phyloP scores from a whole-genome alignment of 345 rosid species.

The Angophora floribunda region DNA sequence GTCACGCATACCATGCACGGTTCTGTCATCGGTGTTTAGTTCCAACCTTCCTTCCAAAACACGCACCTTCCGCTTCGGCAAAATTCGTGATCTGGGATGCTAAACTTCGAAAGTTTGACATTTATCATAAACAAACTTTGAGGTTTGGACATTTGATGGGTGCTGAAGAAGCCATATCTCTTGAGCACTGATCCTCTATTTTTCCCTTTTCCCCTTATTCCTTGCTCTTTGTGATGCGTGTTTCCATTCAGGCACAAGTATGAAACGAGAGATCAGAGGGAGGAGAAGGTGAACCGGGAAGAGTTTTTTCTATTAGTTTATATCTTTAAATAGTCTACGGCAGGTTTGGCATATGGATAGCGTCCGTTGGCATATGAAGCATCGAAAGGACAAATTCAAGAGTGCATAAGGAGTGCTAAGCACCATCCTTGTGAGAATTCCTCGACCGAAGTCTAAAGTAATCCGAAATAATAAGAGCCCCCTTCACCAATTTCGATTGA shows the following conservation, averaged over 20 bases:
- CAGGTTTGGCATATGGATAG: too few relatives aligned
- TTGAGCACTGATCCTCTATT: background rate
- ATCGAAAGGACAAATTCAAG: too few relatives aligned
- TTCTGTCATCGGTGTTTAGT: background rate
- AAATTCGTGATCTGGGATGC: background rate
- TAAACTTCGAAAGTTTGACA: background rate
- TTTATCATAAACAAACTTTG: background rate
- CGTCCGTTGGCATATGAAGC: too few relatives aligned
- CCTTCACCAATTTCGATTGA: too few relatives aligned
- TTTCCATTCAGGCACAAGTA: background rate
- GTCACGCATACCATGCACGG: background rate
- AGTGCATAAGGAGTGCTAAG: too few relatives aligned
- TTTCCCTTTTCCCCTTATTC: background rate
- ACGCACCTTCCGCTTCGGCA: background rate
- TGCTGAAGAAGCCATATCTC: background rate
- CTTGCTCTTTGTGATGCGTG: background rate
- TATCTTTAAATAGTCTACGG: too few relatives aligned
- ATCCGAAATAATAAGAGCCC: too few relatives aligned
- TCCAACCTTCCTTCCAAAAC: background rate
- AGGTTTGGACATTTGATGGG: background rate
- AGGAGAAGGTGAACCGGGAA: too few relatives aligned
- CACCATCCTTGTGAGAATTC: too few relatives aligned
- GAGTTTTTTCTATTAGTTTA: too few relatives aligned
- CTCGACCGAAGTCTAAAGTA: too few relatives aligned
- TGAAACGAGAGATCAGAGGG: too few relatives aligned